phyloP scores from a whole-genome alignment of 352 stramenopile genomes.

The Globisporangium megalacanthum region DNA sequence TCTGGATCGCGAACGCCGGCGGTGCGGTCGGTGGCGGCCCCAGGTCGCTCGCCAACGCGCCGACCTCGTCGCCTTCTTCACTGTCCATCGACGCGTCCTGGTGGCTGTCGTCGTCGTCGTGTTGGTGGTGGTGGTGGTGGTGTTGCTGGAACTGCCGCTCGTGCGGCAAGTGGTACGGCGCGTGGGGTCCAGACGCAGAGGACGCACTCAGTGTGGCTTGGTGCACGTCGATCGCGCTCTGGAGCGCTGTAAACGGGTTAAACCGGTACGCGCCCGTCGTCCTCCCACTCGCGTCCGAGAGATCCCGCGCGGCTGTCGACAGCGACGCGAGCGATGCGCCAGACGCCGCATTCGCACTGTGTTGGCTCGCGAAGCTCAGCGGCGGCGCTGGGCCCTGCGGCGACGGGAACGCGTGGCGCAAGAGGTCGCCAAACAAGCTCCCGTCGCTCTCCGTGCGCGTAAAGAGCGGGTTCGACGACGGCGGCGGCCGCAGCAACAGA shows the following conservation, averaged over 20 bases:
- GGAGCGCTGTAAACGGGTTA: conserved; percentile 53
- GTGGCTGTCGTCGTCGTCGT: background rate
- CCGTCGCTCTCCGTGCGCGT: conserved; percentile 50
- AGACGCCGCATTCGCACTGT: conserved; percentile 51
- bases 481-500: conserved; percentile 17
- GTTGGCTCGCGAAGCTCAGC: conserved; percentile 28
- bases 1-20: conserved; percentile 58
- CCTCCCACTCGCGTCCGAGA: background rate
- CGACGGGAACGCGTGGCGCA: conserved; percentile 37
- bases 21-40: conserved; percentile 53
- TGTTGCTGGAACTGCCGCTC: conserved; percentile 8
- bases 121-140: conserved; percentile 10
- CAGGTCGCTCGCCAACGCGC: conserved; percentile 23
- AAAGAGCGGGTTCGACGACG: conserved; percentile 50
- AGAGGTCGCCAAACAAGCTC: conserved; percentile 35
- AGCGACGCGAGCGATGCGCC: conserved; percentile 22
- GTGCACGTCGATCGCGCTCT: conserved; percentile 47
- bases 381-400: conserved; percentile 12
- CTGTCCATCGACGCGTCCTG: conserved; percentile 5
- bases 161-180: conserved; percentile 11
- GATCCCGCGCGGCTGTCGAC: conserved; percentile 11
- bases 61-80: conserved; percentile 12
- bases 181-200: conserved; percentile 1
- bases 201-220: conserved; percentile 9
- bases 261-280: conserved; percentile 32